Percentiles rank a stretch among this genome's conserved stretches.
phyloP scores from a whole-genome alignment of 202 grass and related monocot species.

The Brachypodium distachyon region DNA sequence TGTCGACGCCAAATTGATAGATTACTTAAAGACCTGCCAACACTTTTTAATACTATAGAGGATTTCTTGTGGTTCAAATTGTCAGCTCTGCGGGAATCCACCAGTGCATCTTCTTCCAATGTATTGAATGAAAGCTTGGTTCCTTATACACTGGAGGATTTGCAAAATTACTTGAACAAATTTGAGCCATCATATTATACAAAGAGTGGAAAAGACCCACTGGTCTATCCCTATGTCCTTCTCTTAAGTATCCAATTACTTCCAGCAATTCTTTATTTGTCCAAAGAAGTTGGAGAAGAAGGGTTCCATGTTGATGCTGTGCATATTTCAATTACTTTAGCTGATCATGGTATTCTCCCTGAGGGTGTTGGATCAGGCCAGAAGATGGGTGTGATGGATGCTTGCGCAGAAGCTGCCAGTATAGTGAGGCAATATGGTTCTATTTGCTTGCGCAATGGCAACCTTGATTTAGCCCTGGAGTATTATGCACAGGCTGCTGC shows the following conservation, averaged over 20 bases:
- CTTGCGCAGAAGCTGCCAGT: conserved; percentile 75
- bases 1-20: conserved; percentile 78
- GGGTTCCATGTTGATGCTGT: conserved; percentile 91
- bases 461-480: conserved; percentile 78
- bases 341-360: conserved; percentile 71
- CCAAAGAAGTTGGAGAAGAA: conserved; percentile 94
- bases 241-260: conserved; percentile 94
- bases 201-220: conserved; percentile 85
- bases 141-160: conserved; percentile 84
- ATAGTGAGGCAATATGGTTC: conserved; percentile 89
- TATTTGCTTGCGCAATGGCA: conserved; percentile 71
- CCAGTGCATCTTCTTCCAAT: conserved; percentile 59
- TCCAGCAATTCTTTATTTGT: conserved; percentile 81
- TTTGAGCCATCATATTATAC: conserved; percentile 97
- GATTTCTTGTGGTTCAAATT: conserved; percentile 99
- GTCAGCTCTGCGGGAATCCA: conserved; percentile 60
- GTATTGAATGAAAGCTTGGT: conserved; percentile 60
- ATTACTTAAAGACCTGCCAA: conserved; percentile 75
- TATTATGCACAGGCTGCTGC: conserved; percentile 93
- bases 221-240: conserved; percentile 89
- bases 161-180: conserved; percentile 94
- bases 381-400: conserved; percentile 91
- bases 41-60: conserved; percentile 97
- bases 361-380: conserved; percentile 57
- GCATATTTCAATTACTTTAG: conserved; percentile 84